Base-by-base conservation (phyloP, 2,329 filamentous ascomycete species). In the Claviceps pazoutovae region DNA sequence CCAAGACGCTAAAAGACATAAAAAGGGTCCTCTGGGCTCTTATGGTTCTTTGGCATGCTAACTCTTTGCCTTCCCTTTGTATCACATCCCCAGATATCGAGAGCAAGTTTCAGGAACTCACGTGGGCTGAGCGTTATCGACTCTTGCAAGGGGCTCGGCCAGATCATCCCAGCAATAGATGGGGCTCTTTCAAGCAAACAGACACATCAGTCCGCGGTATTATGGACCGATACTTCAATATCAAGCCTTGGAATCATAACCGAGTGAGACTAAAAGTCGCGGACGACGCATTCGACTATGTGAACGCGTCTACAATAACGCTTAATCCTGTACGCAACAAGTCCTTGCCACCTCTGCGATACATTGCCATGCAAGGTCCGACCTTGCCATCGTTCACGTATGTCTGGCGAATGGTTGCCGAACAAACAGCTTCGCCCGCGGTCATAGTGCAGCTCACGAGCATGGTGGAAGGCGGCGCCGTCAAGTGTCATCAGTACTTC, bases 391-490 rank as follows among this genome's bases (percentile, higher is more conserved):
- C 86, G 16, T 75, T 84, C 51, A 80, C 83, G 58, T 88, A 95
- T 62, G 86, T 95, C 57, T 98, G 91, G 87, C 87, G 93, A 62
- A 98, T 98, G 93, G 74, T 96, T 38, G 86, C 87, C 64, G 83
- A 94, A 61, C 88, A 94, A 66, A 67, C 76, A 49, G 62, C 71
- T 26, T 81, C 83, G 46, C 80, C 84, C 2, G 88, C 82, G 1
- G 88, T 97, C 52, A 84, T 97, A 50, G 83, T 97, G 53, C 96
- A 97, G 87, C 79, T 98, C 56, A 98, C 91, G 2, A 88, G 89
- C 64, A 91, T 88, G 26, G 76, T 86, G 62, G 91, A 97, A 67
- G 75, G 78, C 36, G 77, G 79, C 53, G 73, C 79, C 60, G 81
- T 94, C 66, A 95, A 96, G 67, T 97, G 91, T 68, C 88, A 79